Base-by-base conservation (phyloP, 2,329 filamentous ascomycete genomes). In the Ophiocordyceps robertsii region DNA sequence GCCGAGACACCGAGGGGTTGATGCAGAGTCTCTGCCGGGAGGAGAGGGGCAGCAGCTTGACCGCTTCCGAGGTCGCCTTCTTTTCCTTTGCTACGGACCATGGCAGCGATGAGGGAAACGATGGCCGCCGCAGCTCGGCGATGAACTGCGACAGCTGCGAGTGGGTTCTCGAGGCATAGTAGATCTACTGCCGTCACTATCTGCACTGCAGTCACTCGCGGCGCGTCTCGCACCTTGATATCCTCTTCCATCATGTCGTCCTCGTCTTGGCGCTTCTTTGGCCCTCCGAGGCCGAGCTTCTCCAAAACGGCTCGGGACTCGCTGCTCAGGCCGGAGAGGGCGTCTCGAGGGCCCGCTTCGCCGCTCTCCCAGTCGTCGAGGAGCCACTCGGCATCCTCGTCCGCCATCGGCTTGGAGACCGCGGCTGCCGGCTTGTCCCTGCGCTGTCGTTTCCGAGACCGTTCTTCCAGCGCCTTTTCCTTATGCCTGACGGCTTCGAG, bases 81-180 rank as follows among this genome's bases (percentile, higher is more conserved):
- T 53, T 46, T 1, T 52, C 51, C 17, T 58, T 53, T 17, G 52
- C 46, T 21, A 70, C 41, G 0, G 63, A 63, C 2, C 53, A 49
- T 1, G 77, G 75, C 3, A 92, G 60, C 3, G 82, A 85, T 0
- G 85, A 71, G 5, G 88, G 85, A 46, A 94, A 78, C 1, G 66
- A 65, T n/a, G 93, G 84, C 27, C 86, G 78, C 2, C 81, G 77
- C 40, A 95, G 65, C 59, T 95, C 89, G 36, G 79, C 74, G 16
- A 90, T 80, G 59, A 95, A 94, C 56, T 95, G 89, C 1, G 83
- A 82, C 13, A 95, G 65, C 55, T 95, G 89, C 3, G 89, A 95
- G 60, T 95, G 89, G 1, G 89, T 95, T 56, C 89, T 76, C 8
- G 89, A 95, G 43, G 88, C 92, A 63, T 90, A 95, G 60, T 85